These are phyloP conservation scores for Alternaria sp. DNA, from an alignment of 2,329 filamentous ascomycete genomes.

Conservation along the genomic window DNA sequence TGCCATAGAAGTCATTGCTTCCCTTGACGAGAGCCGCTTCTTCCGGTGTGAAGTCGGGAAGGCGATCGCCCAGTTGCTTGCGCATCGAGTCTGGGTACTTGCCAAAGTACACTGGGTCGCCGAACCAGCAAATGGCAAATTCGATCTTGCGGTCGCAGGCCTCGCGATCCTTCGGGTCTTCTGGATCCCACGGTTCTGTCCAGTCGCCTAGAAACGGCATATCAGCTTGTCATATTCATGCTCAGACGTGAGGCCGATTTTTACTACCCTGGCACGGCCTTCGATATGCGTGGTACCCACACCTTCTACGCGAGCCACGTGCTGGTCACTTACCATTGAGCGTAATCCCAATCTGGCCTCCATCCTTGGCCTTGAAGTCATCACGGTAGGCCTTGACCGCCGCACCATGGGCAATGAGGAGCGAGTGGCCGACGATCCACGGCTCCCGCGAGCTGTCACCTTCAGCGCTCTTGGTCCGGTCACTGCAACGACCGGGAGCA, in stretches of 20 bases:
- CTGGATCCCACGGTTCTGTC: constrained; percentile 81
- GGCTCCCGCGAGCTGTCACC: constrained; percentile 80
- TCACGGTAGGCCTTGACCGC: constrained; percentile 84
- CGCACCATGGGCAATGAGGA: constrained; percentile 79
- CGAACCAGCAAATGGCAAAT: constrained; percentile 88
- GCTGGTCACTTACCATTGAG: constrained; percentile 69
- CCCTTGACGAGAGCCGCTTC: constrained; percentile 77
- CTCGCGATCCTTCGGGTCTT: constrained; percentile 75
- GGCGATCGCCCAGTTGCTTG: constrained; percentile 77
- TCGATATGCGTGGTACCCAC: constrained; percentile 19
- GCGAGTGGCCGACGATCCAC: constrained; percentile 82
- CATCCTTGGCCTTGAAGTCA: constrained; percentile 75
- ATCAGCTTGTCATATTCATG: constrained; percentile 21
- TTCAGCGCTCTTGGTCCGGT: constrained; percentile 71
- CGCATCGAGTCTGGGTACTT: constrained; percentile 85
- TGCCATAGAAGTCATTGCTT: constrained; percentile 93
- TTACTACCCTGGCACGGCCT: neutral
- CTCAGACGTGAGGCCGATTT: neutral
- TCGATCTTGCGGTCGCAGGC: constrained; percentile 83
- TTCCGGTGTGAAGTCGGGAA: constrained; percentile 76
- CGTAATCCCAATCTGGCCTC: constrained; percentile 84
- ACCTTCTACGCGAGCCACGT: constrained; percentile 19
- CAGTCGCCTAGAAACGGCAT: constrained; percentile 65
- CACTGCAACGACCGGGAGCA: constrained; percentile 81
- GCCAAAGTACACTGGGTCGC: constrained; percentile 84